These are phyloP conservation scores for Talaromyces amestolkiae DNA, from an alignment of 2,329 filamentous ascomycete species.

Conservation along the genomic window DNA sequence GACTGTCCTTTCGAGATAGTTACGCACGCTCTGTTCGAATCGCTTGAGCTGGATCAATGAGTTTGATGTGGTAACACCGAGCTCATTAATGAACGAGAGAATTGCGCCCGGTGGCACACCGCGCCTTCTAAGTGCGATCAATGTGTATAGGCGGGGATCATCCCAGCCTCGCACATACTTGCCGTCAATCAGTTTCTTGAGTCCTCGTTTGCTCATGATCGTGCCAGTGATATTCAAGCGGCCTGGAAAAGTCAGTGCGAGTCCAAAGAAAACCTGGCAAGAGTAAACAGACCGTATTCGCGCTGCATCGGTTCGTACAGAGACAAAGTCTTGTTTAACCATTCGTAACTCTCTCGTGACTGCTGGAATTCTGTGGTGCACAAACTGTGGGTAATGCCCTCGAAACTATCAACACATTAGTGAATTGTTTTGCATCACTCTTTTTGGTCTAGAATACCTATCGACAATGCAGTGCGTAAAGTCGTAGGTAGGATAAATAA, in stretches of 20 bases:
- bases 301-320: conserved; percentile 91
- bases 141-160: conserved; percentile 83
- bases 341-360: conserved; percentile 85
- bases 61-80: conserved; percentile 81
- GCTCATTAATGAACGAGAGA: conserved; percentile 83
- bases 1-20: conserved; percentile 83
- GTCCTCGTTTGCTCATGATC: conserved; percentile 80
- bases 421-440: neutral
- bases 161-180: conserved; percentile 82
- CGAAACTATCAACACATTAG: conserved; percentile 67
- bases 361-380: conserved; percentile 92
- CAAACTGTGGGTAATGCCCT: conserved; percentile 85
- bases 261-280: rapidly evolving
- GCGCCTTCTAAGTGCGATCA: conserved; percentile 77
- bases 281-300: conserved; percentile 60
- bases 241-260: neutral
- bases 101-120: conserved; percentile 87
- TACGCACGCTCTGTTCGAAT: conserved; percentile 80
- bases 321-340: conserved; percentile 49
- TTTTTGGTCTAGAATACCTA: conserved; percentile 44
- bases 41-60: conserved; percentile 75
- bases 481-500: conserved; percentile 93
- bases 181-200: conserved; percentile 73
- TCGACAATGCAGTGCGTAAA: conserved; percentile 90
- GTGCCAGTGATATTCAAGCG: conserved; percentile 79